A percentile compares a stretch with the other conserved stretches of the same genome.
Evolutionary conservation across 768 basidiomycete genomes (phyloP).

Genomic region (Rhizopogon salebrosus): DNA sequence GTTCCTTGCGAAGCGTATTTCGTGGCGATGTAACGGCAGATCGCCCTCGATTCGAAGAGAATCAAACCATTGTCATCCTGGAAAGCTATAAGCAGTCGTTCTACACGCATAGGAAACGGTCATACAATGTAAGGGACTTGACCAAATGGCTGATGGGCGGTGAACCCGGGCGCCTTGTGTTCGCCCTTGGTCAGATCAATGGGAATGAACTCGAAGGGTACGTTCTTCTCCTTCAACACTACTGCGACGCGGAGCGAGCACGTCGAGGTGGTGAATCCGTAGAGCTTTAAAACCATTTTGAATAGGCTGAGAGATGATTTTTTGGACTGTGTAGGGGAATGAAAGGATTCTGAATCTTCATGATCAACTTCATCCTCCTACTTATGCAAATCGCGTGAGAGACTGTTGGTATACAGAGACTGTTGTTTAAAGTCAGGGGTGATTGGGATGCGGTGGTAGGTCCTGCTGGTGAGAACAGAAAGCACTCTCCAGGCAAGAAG

Average conservation of each 20-base stretch:
- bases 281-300: conserved; percentile 17
- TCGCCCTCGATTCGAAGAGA: conserved; percentile 39
- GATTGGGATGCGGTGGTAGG: not conserved
- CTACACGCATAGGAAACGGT: not conserved
- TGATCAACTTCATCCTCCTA: not conserved
- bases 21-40: conserved; percentile 34
- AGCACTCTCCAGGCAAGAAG: too few species aligned
- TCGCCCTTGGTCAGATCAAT: conserved; percentile 37
- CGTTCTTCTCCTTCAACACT: conserved; percentile 47
- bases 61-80: conserved; percentile 36
- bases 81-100: not conserved
- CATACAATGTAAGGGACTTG: conserved; percentile 35
- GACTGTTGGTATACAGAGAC: not conserved
- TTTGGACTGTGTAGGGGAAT: not conserved
- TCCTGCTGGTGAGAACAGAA: too few species aligned
- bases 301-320: not conserved
- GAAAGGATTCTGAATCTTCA: not conserved
- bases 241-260: conserved; percentile 48
- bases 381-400: conserved; percentile 11
- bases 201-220: conserved; percentile 46
- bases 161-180: conserved; percentile 43
- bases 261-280: conserved; percentile 28
- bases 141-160: conserved; percentile 52
- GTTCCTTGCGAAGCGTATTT: conserved; percentile 34
- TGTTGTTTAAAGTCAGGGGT: not conserved